Evolutionary conservation across 2,329 filamentous ascomycete species (phyloP), one percentile per base, ranked within the genome.

Genomic region (Pestalotiopsis sp.): DNA sequence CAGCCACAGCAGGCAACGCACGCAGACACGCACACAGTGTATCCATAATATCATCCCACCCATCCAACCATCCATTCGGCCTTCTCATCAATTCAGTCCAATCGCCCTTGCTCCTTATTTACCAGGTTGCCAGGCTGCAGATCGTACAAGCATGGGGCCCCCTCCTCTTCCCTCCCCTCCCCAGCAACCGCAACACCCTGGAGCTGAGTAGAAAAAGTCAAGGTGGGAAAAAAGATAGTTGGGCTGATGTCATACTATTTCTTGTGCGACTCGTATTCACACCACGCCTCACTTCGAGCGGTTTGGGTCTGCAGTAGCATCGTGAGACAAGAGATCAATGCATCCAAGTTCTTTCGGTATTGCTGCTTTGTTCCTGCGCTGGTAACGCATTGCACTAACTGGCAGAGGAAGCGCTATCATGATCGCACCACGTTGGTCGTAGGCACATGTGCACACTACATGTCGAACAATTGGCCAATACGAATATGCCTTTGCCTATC

Each of bases 161-260:
- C 30, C 30, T 35, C 30, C 30, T 5, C 6, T 35, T 35, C 30
- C 30, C 30, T 35, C 30, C 6, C 30, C 30, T 35, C 30, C 30
- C 30, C 30, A 35, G 30, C 30, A 35, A 35, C 30, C 30, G 30
- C 30, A 35, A 35, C 30, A 35, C 30, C 30, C 30, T 35, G 6
- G 30, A 35, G 30, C 30, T 9, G 30, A 35, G 30, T 35, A 35
- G 2, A 35, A 35, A 35, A 35, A 35, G 30, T 35, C 44, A 52
- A 52, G 44, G 44, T 52, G 44, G 44, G 17, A 10, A 61, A 9
- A 35, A 35, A 9, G 6, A 30, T 9, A 14, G 3, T 39, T 61
- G 58, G 30, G 58, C 58, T 61, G 58, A 61, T 61, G 58, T 61
- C 58, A 61, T 40, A 61, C 26, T 35, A 61, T 61, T 61, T n/a